Conservation (phyloP, 495 filamentous ascomycete species). For the Hypoxylon subgilvum region DNA sequence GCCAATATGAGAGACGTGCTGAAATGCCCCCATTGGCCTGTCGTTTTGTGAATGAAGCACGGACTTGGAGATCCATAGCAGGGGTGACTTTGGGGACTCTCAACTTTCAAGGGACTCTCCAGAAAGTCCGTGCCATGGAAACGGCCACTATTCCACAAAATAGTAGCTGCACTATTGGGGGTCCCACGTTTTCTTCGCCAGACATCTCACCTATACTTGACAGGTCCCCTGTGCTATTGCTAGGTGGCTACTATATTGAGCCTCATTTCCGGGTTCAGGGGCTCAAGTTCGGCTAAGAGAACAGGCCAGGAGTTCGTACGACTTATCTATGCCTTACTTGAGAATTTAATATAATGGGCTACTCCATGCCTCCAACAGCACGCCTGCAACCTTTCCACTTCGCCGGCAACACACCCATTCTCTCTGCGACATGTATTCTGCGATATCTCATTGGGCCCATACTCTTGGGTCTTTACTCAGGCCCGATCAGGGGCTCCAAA, state of each 20-base stretch:
- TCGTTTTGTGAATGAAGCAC: constrained; percentile 9
- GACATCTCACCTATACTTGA: constrained; percentile 3
- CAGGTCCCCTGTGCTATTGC: constrained; percentile 7
- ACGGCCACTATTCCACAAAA: constrained; percentile 2
- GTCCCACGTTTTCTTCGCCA: constrained; percentile 9
- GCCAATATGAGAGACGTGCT: constrained; percentile 1
- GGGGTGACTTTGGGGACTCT: constrained; percentile 9
- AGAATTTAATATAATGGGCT: neutral
- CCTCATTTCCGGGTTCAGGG: constrained; percentile 35
- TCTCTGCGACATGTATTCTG: neutral
- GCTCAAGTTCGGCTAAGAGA: constrained; percentile 23
- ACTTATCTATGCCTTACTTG: neutral
- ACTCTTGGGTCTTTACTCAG: constrained; percentile 13
- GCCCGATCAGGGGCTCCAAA: constrained; percentile 19
- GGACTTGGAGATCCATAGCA: constrained; percentile 32
- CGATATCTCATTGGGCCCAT: constrained; percentile 16
- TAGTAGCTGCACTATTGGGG: constrained; percentile 9
- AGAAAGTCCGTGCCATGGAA: constrained; percentile 15
- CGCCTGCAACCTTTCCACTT: neutral
- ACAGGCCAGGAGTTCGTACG: constrained; percentile 19
- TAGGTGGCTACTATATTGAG: constrained; percentile 23
- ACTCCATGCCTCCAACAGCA: constrained; percentile 10
- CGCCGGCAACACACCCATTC: neutral
- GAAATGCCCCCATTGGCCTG: constrained; percentile 35
- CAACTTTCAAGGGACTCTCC: constrained; percentile 2